A percentile compares a stretch with the other conserved stretches of the same genome.
Evolutionary conservation across 2,329 filamentous ascomycete genomes (phyloP).

Genomic region (Bipolaris zeicola): DNA sequence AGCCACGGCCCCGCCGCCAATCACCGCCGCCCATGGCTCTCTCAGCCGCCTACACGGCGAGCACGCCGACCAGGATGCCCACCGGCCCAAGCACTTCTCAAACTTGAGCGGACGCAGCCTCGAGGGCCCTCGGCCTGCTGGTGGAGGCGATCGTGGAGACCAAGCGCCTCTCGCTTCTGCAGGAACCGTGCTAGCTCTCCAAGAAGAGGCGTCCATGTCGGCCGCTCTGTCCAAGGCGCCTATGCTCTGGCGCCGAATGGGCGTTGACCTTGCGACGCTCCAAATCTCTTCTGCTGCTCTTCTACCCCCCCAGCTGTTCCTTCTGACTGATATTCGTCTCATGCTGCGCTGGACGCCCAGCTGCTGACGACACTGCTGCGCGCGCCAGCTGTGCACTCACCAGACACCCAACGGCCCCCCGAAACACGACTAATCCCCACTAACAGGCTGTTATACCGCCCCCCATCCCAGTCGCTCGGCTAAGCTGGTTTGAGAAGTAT

Average conservation of each 20-base stretch:
- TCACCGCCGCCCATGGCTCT: conserved; percentile 2
- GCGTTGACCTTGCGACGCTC: conserved; percentile 5
- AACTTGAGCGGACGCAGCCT: conserved; percentile 15
- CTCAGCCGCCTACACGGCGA: conserved; percentile 9
- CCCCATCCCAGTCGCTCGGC: conserved; percentile 28
- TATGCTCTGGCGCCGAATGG: conserved; percentile 24
- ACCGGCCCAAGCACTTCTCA: conserved; percentile 6
- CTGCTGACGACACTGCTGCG: conserved; percentile 25
- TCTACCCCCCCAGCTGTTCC: conserved; percentile 8
- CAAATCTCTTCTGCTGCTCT: conserved; percentile 9
- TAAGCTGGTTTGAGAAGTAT: conserved; percentile 42
- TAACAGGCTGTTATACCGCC: conserved; percentile 11
- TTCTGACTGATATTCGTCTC: conserved; percentile 20
- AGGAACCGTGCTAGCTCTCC: conserved; percentile 21
- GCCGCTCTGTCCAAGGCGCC: conserved; percentile 16
- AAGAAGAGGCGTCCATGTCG: conserved; percentile 15
- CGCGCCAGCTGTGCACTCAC: conserved; percentile 18
- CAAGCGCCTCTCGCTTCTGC: conserved; percentile 21
- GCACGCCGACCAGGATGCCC: conserved; percentile 8
- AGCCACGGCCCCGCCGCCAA: conserved; percentile 14
- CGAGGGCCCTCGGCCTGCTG: conserved; percentile 1
- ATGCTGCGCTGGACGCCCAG: conserved; percentile 14
- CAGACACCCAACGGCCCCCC: conserved; percentile 10
- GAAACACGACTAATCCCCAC: conserved; percentile 19
- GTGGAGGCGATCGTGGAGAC: conserved; percentile 22